phyloP scores from a whole-genome alignment of 768 basidiomycete species.

The Cystofilobasidium bisporidii region DNA sequence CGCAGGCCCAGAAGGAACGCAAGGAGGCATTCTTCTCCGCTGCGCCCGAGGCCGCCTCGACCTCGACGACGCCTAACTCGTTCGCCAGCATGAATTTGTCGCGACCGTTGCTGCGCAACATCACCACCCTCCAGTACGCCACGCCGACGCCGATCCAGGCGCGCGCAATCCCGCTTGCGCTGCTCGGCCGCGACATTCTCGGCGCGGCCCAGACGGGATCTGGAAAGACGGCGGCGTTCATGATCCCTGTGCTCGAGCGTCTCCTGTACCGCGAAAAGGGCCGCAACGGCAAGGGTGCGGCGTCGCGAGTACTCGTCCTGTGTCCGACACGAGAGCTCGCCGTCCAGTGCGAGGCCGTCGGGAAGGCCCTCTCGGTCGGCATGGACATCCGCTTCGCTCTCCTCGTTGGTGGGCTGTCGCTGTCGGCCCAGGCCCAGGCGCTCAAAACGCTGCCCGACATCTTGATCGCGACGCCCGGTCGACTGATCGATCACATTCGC shows the following conservation, averaged over 20 bases:
- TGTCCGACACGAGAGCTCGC: slow-evolving; percentile 93
- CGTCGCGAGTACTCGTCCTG: slow-evolving; percentile 69
- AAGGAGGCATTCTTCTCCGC: slow-evolving; percentile 72
- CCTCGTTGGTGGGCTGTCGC: slow-evolving; percentile 86
- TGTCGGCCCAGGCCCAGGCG: slow-evolving; percentile 80
- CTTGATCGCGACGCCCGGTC: slow-evolving; percentile 92
- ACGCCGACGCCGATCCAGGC: slow-evolving; percentile 94
- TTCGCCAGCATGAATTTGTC: slow-evolving; percentile 93
- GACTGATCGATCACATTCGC: slow-evolving; percentile 92
- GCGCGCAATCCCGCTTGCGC: slow-evolving; percentile 82
- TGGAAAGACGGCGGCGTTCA: slow-evolving; percentile 96
- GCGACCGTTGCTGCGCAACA: slow-evolving; percentile 79
- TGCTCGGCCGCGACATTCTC: slow-evolving; percentile 90
- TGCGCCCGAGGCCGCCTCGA: slow-evolving; percentile 33
- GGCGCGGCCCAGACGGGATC: slow-evolving; percentile 94
- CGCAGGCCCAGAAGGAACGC: slow-evolving; percentile 53
- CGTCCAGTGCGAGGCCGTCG: slow-evolving; percentile 90
- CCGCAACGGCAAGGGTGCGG: slow-evolving; percentile 62
- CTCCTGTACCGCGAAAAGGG: slow-evolving; percentile 84
- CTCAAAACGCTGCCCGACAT: slow-evolving; percentile 83
- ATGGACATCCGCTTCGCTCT: slow-evolving; percentile 81
- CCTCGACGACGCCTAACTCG: slow-evolving; percentile 54
- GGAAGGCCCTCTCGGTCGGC: slow-evolving; percentile 59
- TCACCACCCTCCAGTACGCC: slow-evolving; percentile 66
- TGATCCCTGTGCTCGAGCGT: slow-evolving; percentile 85